A percentile compares a stretch with the other conserved stretches of the same genome.
Conservation (phyloP, 257 asterid genomes). For the Asclepias syriaca region DNA sequence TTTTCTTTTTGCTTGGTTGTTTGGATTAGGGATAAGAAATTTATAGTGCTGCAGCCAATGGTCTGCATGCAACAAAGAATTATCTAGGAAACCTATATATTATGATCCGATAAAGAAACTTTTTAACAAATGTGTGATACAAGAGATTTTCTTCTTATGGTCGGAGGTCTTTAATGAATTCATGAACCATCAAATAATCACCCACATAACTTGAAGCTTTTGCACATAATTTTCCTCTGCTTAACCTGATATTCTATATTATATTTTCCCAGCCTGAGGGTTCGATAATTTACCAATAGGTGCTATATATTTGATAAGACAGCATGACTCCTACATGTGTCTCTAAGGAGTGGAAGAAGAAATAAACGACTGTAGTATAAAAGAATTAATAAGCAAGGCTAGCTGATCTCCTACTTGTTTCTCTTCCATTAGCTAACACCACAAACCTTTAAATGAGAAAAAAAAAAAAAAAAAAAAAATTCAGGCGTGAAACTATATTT, state of each 20-base stretch:
- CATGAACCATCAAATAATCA: constrained; percentile 1
- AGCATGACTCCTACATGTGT: background rate
- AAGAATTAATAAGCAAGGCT: too few relatives aligned
- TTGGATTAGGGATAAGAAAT: background rate
- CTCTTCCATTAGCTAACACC: too few relatives aligned
- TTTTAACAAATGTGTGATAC: background rate
- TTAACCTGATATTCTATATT: background rate
- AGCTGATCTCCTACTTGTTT: too few relatives aligned
- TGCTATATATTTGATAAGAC: background rate
- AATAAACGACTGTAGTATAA: background rate
- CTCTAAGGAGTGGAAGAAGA: background rate
- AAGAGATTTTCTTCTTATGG: background rate
- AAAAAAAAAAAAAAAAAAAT: too few relatives aligned
- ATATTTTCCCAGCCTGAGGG: background rate
- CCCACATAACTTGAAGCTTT: too few relatives aligned
- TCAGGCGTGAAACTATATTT: background rate
- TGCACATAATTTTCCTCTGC: background rate
- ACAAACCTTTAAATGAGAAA: too few relatives aligned
- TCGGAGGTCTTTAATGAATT: background rate
- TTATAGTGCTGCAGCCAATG: background rate
- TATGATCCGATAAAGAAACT: background rate
- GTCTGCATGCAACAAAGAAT: background rate
- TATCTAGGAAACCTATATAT: background rate
- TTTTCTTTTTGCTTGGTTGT: background rate
- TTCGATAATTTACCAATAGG: background rate